Conservation (phyloP, 1,284 basidiomycete genomes). For the Schizophyllum amplum region DNA sequence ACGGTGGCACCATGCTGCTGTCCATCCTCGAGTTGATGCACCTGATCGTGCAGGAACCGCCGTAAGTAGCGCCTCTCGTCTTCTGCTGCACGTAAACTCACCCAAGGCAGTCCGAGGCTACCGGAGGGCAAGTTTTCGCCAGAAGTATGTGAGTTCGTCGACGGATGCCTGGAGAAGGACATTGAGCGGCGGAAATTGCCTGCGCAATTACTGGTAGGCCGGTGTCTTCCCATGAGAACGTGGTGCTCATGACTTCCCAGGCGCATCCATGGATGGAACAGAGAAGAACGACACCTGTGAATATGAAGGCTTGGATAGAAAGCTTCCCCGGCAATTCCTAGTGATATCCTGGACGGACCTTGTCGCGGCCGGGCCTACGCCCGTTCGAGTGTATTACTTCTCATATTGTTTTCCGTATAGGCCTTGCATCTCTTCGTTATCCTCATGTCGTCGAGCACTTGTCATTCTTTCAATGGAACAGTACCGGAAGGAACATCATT, state of each 20-base stretch:
- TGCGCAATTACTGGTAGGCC: constrained; percentile 58
- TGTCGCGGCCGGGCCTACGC: no score
- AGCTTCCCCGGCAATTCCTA: no score
- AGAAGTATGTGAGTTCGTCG: constrained; percentile 72
- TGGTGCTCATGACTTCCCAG: no score
- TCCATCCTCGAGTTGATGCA: constrained; percentile 94
- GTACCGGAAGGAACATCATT: no score
- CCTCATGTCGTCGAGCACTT: no score
- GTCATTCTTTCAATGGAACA: no score
- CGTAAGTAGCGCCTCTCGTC: constrained; percentile 22
- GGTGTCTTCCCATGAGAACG: no score
- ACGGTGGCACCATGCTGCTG: constrained; percentile 91
- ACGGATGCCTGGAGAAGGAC: constrained; percentile 80
- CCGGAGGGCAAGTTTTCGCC: constrained; percentile 61
- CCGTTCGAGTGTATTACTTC: no score
- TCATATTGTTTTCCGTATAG: no score
- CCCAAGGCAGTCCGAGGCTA: constrained; percentile 47
- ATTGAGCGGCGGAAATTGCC: constrained; percentile 69
- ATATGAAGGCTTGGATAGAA: no score
- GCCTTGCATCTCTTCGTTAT: no score
- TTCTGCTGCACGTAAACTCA: neutral
- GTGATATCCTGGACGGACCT: no score
- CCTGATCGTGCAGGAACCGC: constrained; percentile 97
- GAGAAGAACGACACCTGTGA: neutral
- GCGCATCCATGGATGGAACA: constrained; percentile 2